Evolutionary conservation across 768 basidiomycete species (phyloP), one percentile per base, ranked within the genome.

Genomic region (Phanerodontia chrysosporium): DNA sequence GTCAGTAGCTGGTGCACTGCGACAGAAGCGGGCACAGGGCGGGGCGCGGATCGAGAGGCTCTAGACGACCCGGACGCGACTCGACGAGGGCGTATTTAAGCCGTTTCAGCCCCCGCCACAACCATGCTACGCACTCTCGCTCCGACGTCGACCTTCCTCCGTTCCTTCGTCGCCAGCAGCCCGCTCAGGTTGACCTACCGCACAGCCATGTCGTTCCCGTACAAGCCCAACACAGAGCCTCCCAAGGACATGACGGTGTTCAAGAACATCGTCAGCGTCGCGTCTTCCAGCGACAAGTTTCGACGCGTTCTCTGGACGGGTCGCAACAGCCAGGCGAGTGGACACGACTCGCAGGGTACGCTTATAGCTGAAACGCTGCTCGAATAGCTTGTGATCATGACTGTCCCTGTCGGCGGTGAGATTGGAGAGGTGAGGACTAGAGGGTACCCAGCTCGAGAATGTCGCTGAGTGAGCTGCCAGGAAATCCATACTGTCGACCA

Each of bases 401-500:
- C 68, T 3, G 62, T 69, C 12, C 68, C 68, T 18, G 66, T 66
- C 13, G 66, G 63, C 45, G 68, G 66, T 29, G 68, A 69, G 42
- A 69, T 69, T 24, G 68, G 68, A 22, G 59, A 69, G 62, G 68
- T 67, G 36, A 25, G n/a, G 49, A 42, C 39, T 42, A 18, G 13
- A 35, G 32, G 13, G 32, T n/a, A n/a, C n/a, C 7, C 32, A 10
- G 54, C 54, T n/a, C 55, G 55, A 7, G 3, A 18, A 5, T 18
- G 49, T 36, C 13, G 22, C 46, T 44, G 44, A 30, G 5, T 22
- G 4, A 45, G 7, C 14, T 8, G 30, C 6, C 7, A n/a, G 68
- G 66, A 69, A 62, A 67, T 61, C 7, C 68, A 69, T 30, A 60
- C 61, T 22, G 68, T 69, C 5, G 68, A 69, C 59, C 68, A 69